Percentiles rank a stretch among this genome's conserved stretches.
phyloP scores from a whole-genome alignment of 2,329 filamentous ascomycete genomes.

The Ophiostoma fasciatum region DNA sequence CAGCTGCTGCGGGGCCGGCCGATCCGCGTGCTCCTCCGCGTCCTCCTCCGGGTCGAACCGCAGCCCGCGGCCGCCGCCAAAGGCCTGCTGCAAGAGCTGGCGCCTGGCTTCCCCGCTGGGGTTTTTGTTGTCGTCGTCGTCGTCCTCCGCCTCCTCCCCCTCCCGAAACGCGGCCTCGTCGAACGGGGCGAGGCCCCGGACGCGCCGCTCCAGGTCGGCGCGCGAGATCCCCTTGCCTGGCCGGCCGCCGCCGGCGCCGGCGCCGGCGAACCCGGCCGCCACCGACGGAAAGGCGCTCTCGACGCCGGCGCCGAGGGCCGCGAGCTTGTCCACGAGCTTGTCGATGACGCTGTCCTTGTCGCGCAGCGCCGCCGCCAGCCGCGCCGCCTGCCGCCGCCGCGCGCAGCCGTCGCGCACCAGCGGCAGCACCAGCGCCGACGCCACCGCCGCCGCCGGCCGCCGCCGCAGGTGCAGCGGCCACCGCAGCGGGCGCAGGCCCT shows the following conservation, averaged over 20 bases:
- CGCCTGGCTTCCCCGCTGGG: no score
- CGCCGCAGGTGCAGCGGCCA: conserved; percentile 50
- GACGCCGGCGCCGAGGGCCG: conserved; percentile 33
- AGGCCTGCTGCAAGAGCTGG: conserved; percentile 24
- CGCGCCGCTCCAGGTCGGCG: conserved; percentile 28
- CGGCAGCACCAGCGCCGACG: conserved; percentile 36
- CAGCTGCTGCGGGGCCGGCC: conserved; percentile 16
- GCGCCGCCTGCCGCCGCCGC: conserved; percentile 24
- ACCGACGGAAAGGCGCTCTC: conserved; percentile 39
- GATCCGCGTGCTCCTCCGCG: conserved; percentile 1
- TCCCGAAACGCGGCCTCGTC: conserved; percentile 24
- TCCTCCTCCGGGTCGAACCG: conserved; percentile 11
- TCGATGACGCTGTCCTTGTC: conserved; percentile 38
- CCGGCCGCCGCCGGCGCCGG: conserved; percentile 12
- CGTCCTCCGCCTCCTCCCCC: not conserved
- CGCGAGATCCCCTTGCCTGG: conserved; percentile 31
- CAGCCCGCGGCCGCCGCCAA: conserved; percentile 21
- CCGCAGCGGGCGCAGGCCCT: conserved; percentile 43
- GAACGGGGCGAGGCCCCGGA: conserved; percentile 38
- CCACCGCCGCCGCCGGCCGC: conserved; percentile 25
- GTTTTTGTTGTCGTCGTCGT: conserved; percentile 14
- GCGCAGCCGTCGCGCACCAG: conserved; percentile 31
- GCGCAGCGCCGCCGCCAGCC: conserved; percentile 26
- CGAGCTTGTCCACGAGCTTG: conserved; percentile 39
- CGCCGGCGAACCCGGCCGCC: conserved; percentile 13